These are phyloP conservation scores for Aspergillus fumigatiaffinis DNA, from an alignment of 2,329 filamentous ascomycete genomes.

Conservation along the genomic window DNA sequence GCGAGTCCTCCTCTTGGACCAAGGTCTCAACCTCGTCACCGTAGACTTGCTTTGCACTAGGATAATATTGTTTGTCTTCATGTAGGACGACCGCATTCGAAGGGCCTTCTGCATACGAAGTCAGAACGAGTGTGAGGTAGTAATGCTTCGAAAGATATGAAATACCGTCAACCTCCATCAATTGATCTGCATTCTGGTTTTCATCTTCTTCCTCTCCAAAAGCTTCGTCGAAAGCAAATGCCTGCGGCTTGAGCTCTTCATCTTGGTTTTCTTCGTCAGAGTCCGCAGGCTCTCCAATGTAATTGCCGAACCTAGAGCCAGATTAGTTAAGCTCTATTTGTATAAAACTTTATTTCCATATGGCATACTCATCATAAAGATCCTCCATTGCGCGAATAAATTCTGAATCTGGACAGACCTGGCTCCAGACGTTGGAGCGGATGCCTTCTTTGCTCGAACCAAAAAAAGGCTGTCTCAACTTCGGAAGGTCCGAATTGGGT, in stretches of 20 bases:
- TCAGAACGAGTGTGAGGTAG: conserved; percentile 20
- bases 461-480: not conserved
- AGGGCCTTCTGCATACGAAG: conserved; percentile 64
- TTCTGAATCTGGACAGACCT: conserved; percentile 10
- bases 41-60: conserved; percentile 94
- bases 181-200: conserved; percentile 62
- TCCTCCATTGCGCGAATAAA: conserved; percentile 68
- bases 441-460: conserved; percentile 14
- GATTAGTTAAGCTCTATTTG: conserved; percentile 9
- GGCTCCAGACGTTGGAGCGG: conserved; percentile 4
- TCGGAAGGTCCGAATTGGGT: not conserved
- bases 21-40: conserved; percentile 90
- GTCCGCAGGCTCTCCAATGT: conserved; percentile 88
- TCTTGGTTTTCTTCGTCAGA: conserved; percentile 82
- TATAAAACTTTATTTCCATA: not conserved
- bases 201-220: conserved; percentile 59
- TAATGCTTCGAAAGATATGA: conserved; percentile 3
- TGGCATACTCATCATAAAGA: conserved; percentile 82
- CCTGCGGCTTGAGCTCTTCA: conserved; percentile 70
- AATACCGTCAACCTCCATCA: conserved; percentile 88
- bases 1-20: conserved; percentile 95
- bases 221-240: conserved; percentile 73
- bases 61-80: conserved; percentile 99
- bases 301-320: conserved; percentile 80
- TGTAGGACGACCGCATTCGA: conserved; percentile 97